Evolutionary conservation across 495 filamentous ascomycete species (phyloP).

Genomic region (Coniosporium apollinis): DNA sequence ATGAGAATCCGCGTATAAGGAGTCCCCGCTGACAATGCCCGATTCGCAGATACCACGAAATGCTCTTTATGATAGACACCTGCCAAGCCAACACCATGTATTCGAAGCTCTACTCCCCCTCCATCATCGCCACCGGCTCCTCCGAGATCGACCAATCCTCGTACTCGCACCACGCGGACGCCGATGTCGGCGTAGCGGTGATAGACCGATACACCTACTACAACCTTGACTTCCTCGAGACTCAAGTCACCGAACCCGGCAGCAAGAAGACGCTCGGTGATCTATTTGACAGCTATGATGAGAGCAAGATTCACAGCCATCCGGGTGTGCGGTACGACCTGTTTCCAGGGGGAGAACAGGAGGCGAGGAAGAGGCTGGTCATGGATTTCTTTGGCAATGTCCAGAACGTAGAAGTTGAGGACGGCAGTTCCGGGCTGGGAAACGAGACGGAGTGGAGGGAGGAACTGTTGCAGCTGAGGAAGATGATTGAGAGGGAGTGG

Average conservation of each 20-base stretch:
- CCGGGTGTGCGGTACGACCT: slow-evolving; percentile 90
- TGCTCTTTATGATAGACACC: slow-evolving; percentile 99
- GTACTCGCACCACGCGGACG: slow-evolving; percentile 94
- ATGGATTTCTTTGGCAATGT: slow-evolving; percentile 99
- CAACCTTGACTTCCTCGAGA: slow-evolving; percentile 92
- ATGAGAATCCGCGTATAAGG: no score
- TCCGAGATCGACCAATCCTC: slow-evolving; percentile 86
- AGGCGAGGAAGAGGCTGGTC: slow-evolving; percentile 53
- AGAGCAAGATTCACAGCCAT: slow-evolving; percentile 79
- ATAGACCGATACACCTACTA: slow-evolving; percentile 99
- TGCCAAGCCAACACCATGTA: slow-evolving; percentile 99
- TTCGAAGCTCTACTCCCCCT: slow-evolving; percentile 89
- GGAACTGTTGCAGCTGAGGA: slow-evolving; percentile 48
- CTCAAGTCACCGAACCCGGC: slow-evolving; percentile 62
- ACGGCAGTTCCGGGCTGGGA: slow-evolving; percentile 26
- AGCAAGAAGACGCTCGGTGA: slow-evolving; percentile 80
- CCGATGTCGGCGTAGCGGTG: slow-evolving; percentile 92
- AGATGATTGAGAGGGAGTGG: slow-evolving; percentile 36
- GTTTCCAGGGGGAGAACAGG: slow-evolving; percentile 62
- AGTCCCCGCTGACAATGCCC: no score
- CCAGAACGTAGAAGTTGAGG: slow-evolving; percentile 84
- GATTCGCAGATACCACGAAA: slow-evolving; percentile 61
- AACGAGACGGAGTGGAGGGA: slow-evolving; percentile 47
- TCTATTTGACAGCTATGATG: slow-evolving; percentile 89
- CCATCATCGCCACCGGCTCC: slow-evolving; percentile 89